Conservation (phyloP, 768 basidiomycete genomes). For the Hygrophoropsis aurantiaca region DNA sequence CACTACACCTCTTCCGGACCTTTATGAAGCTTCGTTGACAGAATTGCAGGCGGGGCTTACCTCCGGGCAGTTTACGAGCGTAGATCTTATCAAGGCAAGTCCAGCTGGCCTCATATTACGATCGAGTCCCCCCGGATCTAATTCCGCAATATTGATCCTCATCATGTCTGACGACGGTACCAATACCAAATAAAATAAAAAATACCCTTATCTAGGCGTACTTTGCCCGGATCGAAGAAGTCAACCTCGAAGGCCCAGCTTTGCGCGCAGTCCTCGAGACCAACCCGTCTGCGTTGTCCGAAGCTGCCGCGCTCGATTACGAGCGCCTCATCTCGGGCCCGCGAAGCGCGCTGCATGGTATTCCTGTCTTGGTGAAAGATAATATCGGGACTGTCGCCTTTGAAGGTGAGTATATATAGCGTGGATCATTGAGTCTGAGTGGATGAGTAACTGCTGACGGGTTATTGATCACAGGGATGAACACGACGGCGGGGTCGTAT, state of each 20-base stretch:
- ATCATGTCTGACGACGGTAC: no score
- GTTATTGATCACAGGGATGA: conserved; percentile 29
- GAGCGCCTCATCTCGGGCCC: conserved; percentile 28
- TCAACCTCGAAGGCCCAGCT: conserved; percentile 36
- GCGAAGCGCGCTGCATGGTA: conserved; percentile 36
- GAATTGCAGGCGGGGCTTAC: conserved; percentile 40
- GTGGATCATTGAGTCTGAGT: no score
- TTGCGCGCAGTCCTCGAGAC: conserved; percentile 41
- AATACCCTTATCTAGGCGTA: conserved; percentile 31
- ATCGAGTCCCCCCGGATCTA: no score
- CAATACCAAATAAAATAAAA: no score
- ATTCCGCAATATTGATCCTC: no score
- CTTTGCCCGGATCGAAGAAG: conserved; percentile 42
- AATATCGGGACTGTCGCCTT: conserved; percentile 30
- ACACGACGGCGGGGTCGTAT: conserved; percentile 41
- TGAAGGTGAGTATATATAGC: conserved; percentile 16
- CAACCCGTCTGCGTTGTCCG: conserved; percentile 35
- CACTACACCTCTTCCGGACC: conserved; percentile 31
- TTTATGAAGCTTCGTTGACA: conserved; percentile 39
- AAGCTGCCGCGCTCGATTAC: conserved; percentile 34
- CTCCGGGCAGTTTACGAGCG: conserved; percentile 36
- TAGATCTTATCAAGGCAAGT: conserved; percentile 39
- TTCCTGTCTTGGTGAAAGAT: conserved; percentile 39
- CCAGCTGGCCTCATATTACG: background rate
- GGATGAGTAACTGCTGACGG: background rate